Conservation (phyloP, 2,329 filamentous ascomycete genomes). For the Cytospora schulzeri region DNA sequence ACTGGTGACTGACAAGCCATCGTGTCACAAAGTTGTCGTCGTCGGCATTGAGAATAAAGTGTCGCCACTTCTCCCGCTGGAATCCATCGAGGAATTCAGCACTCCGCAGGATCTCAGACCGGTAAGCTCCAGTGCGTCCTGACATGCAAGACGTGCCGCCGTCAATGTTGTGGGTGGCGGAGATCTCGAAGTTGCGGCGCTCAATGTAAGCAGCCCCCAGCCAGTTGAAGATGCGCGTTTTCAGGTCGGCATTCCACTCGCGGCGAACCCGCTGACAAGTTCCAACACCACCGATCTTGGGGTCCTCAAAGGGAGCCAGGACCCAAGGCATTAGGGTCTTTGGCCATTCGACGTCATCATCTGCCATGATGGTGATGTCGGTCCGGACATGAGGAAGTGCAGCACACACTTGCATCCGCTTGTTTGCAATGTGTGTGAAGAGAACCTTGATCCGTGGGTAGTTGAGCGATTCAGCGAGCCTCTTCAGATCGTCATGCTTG, state of each 20-base stretch:
- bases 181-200: slow-evolving; percentile 94
- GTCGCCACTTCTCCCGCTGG: slow-evolving; percentile 86
- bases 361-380: slow-evolving; percentile 85
- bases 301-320: slow-evolving; percentile 86
- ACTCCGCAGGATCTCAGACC: slow-evolving; percentile 83
- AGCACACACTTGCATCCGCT: slow-evolving; percentile 89
- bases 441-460: slow-evolving; percentile 71
- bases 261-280: slow-evolving; percentile 86
- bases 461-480: slow-evolving; percentile 63
- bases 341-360: slow-evolving; percentile 95
- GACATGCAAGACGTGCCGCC: slow-evolving; percentile 97
- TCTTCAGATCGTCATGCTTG: slow-evolving; percentile 69
- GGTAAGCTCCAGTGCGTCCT: slow-evolving; percentile 89
- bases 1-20: slow-evolving; percentile 89
- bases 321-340: slow-evolving; percentile 86
- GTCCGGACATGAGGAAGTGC: slow-evolving; percentile 86
- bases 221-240: slow-evolving; percentile 77
- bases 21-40: slow-evolving; percentile 98
- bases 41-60: slow-evolving; percentile 90
- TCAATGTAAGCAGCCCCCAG: slow-evolving; percentile 90
- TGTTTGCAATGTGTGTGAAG: slow-evolving; percentile 85
- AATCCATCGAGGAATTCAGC: slow-evolving; percentile 85
- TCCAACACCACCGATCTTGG: slow-evolving; percentile 82
- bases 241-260: slow-evolving; percentile 60
- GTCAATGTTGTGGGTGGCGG: slow-evolving; percentile 91